A percentile compares a stretch with the other conserved stretches of the same genome.
Evolutionary conservation across 2,329 filamentous ascomycete genomes (phyloP).

Genomic region (Pyrenophora teres): DNA sequence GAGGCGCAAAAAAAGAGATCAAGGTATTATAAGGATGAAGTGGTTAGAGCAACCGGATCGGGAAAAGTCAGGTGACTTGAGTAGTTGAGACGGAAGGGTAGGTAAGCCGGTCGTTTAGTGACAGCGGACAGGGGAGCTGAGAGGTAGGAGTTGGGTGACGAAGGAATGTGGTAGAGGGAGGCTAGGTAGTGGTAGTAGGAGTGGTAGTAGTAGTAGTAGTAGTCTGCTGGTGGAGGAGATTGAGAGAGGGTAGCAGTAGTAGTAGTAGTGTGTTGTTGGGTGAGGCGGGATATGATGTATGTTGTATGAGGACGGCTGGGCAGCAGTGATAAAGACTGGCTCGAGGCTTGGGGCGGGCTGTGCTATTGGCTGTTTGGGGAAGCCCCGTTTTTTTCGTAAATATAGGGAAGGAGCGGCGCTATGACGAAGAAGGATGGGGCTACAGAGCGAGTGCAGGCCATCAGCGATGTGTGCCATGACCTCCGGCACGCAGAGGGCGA

Average conservation of each 20-base stretch:
- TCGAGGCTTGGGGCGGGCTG: conserved; percentile 17
- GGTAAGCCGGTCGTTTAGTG: conserved; percentile 7
- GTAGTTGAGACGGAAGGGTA: conserved; percentile 9
- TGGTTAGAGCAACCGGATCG: conserved; percentile 22
- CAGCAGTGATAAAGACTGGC: conserved; percentile 40
- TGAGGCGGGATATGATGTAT: conserved; percentile 48
- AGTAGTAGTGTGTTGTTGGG: conserved; percentile 11
- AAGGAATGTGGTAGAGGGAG: conserved; percentile 31
- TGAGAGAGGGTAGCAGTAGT: conserved; percentile 1
- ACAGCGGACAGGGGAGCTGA: conserved; percentile 17
- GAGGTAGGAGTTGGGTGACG: conserved; percentile 16
- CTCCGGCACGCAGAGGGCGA: conserved; percentile 27
- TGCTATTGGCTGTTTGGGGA: conserved; percentile 35
- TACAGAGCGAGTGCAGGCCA: conserved; percentile 39
- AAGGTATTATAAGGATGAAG: conserved; percentile 21
- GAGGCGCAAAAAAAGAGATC: conserved; percentile 9
- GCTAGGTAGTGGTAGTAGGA: conserved; percentile 18
- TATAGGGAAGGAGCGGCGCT: conserved; percentile 46
- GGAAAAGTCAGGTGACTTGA: conserved; percentile 28
- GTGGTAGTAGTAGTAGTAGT: conserved; percentile 14
- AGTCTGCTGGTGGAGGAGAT: background rate
- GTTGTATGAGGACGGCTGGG: conserved; percentile 44
- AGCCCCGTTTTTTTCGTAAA: conserved; percentile 42
- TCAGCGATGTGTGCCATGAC: conserved; percentile 35
- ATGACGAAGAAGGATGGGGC: conserved; percentile 46